Evolutionary conservation across 768 basidiomycete species (phyloP).

Genomic region (Lactarius indigo): DNA sequence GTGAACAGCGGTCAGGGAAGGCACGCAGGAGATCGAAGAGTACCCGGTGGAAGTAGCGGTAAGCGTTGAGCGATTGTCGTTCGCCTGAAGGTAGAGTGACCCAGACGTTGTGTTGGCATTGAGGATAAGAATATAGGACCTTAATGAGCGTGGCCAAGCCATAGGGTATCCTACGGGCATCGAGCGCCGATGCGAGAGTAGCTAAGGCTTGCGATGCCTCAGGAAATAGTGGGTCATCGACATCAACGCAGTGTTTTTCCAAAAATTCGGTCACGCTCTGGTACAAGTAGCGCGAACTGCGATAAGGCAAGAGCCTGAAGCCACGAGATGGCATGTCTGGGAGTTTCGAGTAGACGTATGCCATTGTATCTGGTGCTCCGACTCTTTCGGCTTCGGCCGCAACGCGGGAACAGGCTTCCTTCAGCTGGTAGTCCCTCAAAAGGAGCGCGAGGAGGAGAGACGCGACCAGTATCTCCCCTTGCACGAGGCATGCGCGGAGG

Average conservation of each 20-base stretch:
- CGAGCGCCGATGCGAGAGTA: slow-evolving; percentile 17
- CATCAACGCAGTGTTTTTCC: slow-evolving; percentile 17
- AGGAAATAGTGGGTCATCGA: slow-evolving; percentile 20
- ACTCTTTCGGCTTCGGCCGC: slow-evolving; percentile 28
- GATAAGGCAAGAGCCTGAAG: slow-evolving; percentile 3
- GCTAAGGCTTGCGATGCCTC: slow-evolving; percentile 25
- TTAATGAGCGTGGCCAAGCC: slow-evolving; percentile 22
- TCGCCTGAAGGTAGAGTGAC: slow-evolving; percentile 21
- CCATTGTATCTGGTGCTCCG: slow-evolving; percentile 26
- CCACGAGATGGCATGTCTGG: slow-evolving; percentile 8
- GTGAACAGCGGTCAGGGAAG: slow-evolving; percentile 7
- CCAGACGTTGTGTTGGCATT: slow-evolving; percentile 28
- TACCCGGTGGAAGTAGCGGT: slow-evolving; percentile 33
- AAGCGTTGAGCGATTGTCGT: slow-evolving; percentile 25
- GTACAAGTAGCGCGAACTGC: neutral
- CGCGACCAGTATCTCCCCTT: slow-evolving; percentile 77
- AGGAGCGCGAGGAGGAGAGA: slow-evolving; percentile 64
- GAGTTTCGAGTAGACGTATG: slow-evolving; percentile 29
- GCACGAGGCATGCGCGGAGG: slow-evolving; percentile 62
- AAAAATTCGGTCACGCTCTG: slow-evolving; percentile 21
- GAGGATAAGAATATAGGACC: slow-evolving; percentile 27
- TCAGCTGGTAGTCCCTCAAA: slow-evolving; percentile 58
- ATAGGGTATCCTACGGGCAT: slow-evolving; percentile 11
- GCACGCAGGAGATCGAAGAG: slow-evolving; percentile 28
- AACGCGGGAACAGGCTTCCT: slow-evolving; percentile 28